phyloP scores from a whole-genome alignment of 257 asterid species.

The Mitragyna speciosa region DNA sequence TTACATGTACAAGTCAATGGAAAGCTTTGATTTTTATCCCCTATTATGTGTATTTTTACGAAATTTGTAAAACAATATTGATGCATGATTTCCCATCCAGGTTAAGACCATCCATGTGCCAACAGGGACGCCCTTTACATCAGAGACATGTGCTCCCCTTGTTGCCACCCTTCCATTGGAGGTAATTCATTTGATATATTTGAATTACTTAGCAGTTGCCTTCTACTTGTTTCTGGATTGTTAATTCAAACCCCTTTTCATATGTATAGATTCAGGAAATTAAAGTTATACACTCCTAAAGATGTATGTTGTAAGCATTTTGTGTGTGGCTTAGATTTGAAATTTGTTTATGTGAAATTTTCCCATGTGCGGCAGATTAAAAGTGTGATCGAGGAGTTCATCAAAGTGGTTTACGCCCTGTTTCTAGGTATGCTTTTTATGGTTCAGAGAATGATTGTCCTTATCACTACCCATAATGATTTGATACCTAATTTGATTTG shows the following conservation, averaged over 20 bases:
- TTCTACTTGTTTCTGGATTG: background rate
- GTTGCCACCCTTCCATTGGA: conserved; percentile 93
- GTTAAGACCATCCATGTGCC: conserved; percentile 75
- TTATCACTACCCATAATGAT: background rate
- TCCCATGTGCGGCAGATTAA: conserved; percentile 54
- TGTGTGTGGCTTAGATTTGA: background rate
- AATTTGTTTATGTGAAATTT: conserved; percentile 11
- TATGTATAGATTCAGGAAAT: background rate
- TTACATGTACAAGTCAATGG: background rate
- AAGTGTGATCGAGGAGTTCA: conserved; percentile 74
- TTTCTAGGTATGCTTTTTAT: conserved; percentile 53
- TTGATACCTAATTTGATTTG: conserved; percentile 19
- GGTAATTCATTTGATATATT: conserved; percentile 39
- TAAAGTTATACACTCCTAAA: no score
- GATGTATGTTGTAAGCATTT: background rate
- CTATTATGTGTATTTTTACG: background rate
- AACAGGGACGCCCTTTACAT: conserved; percentile 63
- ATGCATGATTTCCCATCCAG: conserved; percentile 31
- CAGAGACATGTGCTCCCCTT: conserved; percentile 87
- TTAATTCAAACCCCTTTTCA: background rate
- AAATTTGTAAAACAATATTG: background rate
- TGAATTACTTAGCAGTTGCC: background rate
- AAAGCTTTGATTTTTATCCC: background rate
- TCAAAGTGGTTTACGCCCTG: conserved; percentile 56
- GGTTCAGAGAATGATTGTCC: background rate